Base-by-base conservation (phyloP, 495 filamentous ascomycete species). In the Tuber umbilicatum region DNA sequence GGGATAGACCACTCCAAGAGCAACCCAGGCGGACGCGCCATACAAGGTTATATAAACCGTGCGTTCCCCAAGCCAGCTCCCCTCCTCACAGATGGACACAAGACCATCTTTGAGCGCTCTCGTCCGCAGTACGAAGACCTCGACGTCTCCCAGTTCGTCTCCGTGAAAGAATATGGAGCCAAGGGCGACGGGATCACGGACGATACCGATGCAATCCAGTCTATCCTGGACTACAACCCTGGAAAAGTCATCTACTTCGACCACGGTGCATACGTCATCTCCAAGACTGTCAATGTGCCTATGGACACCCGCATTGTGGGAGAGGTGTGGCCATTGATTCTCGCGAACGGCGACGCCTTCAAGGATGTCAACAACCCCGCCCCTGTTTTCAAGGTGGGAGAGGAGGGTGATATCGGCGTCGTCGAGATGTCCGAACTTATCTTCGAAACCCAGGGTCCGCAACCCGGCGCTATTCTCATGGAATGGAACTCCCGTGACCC, bases 261-360 rank as follows among this genome's bases (percentile, higher is more conserved):
- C 83, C 92, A 96, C 80, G 94, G 94, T 70, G 89, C 91, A 39
- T 99, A 97, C 84, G 84, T 97, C 31, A 86, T 99, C 80, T 92
- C 91, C 68, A 87, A 90, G 72, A 97, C 94, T 2, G 84, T 99
- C 83, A 89, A 91, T 82, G 87, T 98, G 5, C 94, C 94, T 69
- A 89, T 88, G 81, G 87, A 91, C 83, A 89, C 92, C 83, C 86
- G 85, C 67, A 94, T 98, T 81, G 90, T 91, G n/a, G 94, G 94
- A 80, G 94, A 98, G 83, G 89, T 94, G 79, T 95, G 91, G 91
- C 90, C 94, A 31, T 84, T 97, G 55, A 92, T 98, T 74, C 92
- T 98, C 88, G 94, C 92, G 12, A 88, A 89, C 41, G 93, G 93
- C 68, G 81, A 83, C 41, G 87, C 87, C 39, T 98, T 96, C 85